phyloP scores from a whole-genome alignment of 768 basidiomycete genomes.

The Xanthoconium purpureum region DNA sequence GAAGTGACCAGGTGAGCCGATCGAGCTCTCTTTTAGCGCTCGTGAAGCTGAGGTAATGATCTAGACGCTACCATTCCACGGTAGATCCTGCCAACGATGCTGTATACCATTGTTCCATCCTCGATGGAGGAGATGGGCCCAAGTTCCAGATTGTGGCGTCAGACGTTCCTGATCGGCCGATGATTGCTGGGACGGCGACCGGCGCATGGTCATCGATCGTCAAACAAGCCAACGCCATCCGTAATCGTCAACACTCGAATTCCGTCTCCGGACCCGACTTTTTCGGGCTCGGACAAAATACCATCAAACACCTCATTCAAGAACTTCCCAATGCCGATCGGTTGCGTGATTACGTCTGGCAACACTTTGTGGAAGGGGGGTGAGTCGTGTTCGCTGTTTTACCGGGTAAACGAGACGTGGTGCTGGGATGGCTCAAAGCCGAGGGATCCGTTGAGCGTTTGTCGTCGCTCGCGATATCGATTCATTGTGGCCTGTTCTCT shows the following conservation, averaged over 20 bases:
- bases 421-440: conserved; percentile 10
- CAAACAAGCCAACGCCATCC: conserved; percentile 75
- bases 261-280: conserved; percentile 88
- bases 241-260: conserved; percentile 80
- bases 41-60: conserved; percentile 2
- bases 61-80: conserved; percentile 77
- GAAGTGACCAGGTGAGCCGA: conserved; percentile 67
- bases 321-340: conserved; percentile 71
- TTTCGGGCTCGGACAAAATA: conserved; percentile 83
- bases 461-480: conserved; percentile 11
- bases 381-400: conserved; percentile 40
- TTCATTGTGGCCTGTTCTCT: conserved; percentile 18
- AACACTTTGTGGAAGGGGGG: conserved; percentile 83
- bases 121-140: conserved; percentile 81
- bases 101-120: conserved; percentile 78
- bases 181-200: conserved; percentile 84
- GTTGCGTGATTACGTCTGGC: conserved; percentile 81
- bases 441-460: neutral
- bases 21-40: neutral
- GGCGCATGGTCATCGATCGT: conserved; percentile 86
- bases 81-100: conserved; percentile 62
- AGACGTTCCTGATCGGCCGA: conserved; percentile 66
- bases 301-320: conserved; percentile 88
- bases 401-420: conserved; percentile 9
- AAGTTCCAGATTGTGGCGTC: conserved; percentile 81